Evolutionary conservation across 768 basidiomycete genomes (phyloP).

Genomic region (Floccularia luteovirens): DNA sequence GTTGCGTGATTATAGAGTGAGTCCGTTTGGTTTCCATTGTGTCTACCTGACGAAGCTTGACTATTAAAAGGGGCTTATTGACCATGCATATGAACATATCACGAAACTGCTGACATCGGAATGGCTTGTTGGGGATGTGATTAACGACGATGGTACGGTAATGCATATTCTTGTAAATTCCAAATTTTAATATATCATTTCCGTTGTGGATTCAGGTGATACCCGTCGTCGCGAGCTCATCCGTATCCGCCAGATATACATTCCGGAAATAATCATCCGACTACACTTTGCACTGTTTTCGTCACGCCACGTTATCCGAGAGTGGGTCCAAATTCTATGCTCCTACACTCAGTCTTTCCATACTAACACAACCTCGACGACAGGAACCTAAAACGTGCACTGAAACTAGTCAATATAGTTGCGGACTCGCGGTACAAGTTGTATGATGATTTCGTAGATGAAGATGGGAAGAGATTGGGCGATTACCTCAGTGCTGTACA

Average conservation of each 20-base stretch:
- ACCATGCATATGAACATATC: slow-evolving; percentile 57
- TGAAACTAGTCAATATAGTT: slow-evolving; percentile 77
- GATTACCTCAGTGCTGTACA: slow-evolving; percentile 74
- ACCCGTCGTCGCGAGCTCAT: slow-evolving; percentile 59
- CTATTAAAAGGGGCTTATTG: slow-evolving; percentile 36
- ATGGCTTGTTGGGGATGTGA: slow-evolving; percentile 61
- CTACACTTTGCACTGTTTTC: slow-evolving; percentile 66
- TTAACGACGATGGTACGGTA: slow-evolving; percentile 29
- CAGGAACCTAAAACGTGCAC: slow-evolving; percentile 70
- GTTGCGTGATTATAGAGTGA: slow-evolving; percentile 59
- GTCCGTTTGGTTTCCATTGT: slow-evolving; percentile 8
- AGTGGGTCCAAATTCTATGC: slow-evolving; percentile 33
- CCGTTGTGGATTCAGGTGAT: slow-evolving; percentile 26
- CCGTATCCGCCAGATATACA: slow-evolving; percentile 81
- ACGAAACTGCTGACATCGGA: slow-evolving; percentile 68
- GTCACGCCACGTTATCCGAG: slow-evolving; percentile 56
- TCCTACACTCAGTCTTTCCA: neutral
- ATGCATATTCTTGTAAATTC: neutral
- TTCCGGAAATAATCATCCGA: slow-evolving; percentile 85
- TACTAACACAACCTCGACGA: neutral
- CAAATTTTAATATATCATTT: neutral
- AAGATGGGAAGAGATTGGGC: slow-evolving; percentile 51
- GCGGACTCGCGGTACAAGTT: slow-evolving; percentile 83
- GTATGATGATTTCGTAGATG: slow-evolving; percentile 76
- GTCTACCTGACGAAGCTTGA: neutral